Evolutionary conservation across 179 eudicot species (phyloP).

Genomic region (Spergularia azorica): DNA sequence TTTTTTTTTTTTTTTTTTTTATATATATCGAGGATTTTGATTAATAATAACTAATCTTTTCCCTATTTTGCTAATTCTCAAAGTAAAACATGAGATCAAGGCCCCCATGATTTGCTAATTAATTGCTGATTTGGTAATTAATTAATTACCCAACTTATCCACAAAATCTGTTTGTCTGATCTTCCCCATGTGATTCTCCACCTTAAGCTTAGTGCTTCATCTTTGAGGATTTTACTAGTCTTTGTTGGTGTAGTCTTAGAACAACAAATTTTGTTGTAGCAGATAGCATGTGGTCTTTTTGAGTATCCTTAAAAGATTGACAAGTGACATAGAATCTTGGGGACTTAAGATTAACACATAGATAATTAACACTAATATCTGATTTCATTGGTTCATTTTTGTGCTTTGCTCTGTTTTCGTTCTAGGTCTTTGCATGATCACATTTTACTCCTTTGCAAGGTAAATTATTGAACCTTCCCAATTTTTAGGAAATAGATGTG

Average conservation of each 20-base stretch:
- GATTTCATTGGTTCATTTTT: slow-evolving; percentile 15
- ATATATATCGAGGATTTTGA: slow-evolving; percentile 4
- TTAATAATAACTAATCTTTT: background rate
- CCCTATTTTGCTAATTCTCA: slow-evolving; percentile 16
- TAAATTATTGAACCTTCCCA: background rate
- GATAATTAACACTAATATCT: slow-evolving; percentile 17
- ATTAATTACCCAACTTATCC: slow-evolving; percentile 27
- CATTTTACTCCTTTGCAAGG: background rate
- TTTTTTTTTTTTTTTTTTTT: too few species aligned
- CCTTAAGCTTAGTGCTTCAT: slow-evolving; percentile 25
- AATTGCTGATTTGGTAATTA: background rate
- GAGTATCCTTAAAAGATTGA: slow-evolving; percentile 16
- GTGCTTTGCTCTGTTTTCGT: slow-evolving; percentile 16
- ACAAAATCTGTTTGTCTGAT: slow-evolving; percentile 29
- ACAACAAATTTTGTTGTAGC: slow-evolving; percentile 15
- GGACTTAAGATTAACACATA: slow-evolving; percentile 19
- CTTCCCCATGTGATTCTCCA: slow-evolving; percentile 36
- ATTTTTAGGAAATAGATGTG: background rate
- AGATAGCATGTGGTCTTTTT: slow-evolving; percentile 8
- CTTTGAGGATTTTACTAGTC: slow-evolving; percentile 14
- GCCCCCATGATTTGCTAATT: slow-evolving; percentile 17
- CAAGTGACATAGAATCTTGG: slow-evolving; percentile 8
- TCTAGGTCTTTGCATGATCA: slow-evolving; percentile 24
- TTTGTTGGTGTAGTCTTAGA: background rate
- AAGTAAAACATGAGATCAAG: slow-evolving; percentile 8